Base-by-base conservation (phyloP, 106 monocot genomes). In the Dendrobium officinale region DNA sequence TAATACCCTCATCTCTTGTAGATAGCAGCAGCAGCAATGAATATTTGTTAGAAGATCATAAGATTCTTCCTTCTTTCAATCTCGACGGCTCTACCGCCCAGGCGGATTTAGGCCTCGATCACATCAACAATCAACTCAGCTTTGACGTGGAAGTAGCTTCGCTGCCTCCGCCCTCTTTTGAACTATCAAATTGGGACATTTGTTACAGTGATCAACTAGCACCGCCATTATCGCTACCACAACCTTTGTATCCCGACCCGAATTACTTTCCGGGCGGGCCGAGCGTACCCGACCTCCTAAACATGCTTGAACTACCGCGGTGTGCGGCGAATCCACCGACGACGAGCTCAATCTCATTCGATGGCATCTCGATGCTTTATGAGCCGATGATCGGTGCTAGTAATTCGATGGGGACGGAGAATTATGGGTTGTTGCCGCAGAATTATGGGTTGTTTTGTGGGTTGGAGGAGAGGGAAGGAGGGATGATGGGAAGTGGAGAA, bases 341-440 rank as follows among this genome's bases (percentile, higher is more conserved):
- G 31, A 37, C 26, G 31, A 37, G 16, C 29, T 31, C 81, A 2
- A 81, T 59, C 3, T 48, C 72, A 59, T 49, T 70, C 9, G 75
- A 75, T 7, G 72, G 80, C 8, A 20, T 48, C 0, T 67, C 86
- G 54, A 70, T 80, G 81, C 48, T 83, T 17, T 75, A 81, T 26
- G 87, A 87, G 55, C 78, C 80, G 19, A 43, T 79, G 37, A 19
- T 84, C 3, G 73, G 82, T 10, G 68, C 61, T 84, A 83, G 0
- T 84, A 83, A 73, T 41, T 0, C 83, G 75, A 18, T 83, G 73
- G 42, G 45, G 75, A 18, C 24, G 83, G 22, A 59, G 75, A 54
- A 47, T 83, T 20, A 86, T 92, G 82, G 24, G 91, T 26, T 49
- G 2, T 27, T 76, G 49, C 76, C 76, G 10, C 48, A 91, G 75